Base-by-base conservation (phyloP, 179 eudicot species). In the Silene noctiflora region DNA sequence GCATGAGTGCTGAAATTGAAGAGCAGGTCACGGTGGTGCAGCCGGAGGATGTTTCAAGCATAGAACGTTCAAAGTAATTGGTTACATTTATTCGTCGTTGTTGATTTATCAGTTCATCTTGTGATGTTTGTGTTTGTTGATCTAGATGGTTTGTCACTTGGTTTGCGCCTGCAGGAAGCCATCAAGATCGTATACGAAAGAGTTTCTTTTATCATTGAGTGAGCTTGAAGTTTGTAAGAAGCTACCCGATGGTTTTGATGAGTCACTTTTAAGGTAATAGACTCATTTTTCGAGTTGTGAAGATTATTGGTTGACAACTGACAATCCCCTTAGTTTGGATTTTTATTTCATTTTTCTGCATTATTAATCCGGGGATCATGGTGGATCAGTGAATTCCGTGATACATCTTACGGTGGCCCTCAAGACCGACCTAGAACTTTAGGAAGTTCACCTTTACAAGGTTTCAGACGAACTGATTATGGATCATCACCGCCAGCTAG, bases 181-280 rank as follows among this genome's bases (percentile, higher is more conserved):
- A 7, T 84, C 39, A 75, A 77, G 82, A 71, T 80, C 91, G 25
- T 95, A 91, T 74, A 63, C 96, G 27, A 85, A 91, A 79, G 91
- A 95, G 42, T 93, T 90, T 79, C 96, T 95, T 33, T 70, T 95
- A 69, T 88, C 97, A 2, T 81, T 91, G 13, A 76, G 98, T 69
- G 86, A 87, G 25, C 77, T 89, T 86, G 99, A 93, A 73, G 78
- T 79, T 73, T 93, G 98, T 90, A 86, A 86, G 82, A 86, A 81
- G 84, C 81, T 93, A 27, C 99, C 99, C 1, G 74, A 70, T 70
- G 99, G 90, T 51, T 90, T 91, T 65, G 92, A 88, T 76, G 84
- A 77, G 78, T 88, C 98, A 33, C 70, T 91, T 71, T 46, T 87
- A 44, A 89, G 97, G 99, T 95, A 87, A 75, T 68, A 72, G 73